Conservation (phyloP, 306 rosid genomes). For the Prinsepia uniflora region DNA sequence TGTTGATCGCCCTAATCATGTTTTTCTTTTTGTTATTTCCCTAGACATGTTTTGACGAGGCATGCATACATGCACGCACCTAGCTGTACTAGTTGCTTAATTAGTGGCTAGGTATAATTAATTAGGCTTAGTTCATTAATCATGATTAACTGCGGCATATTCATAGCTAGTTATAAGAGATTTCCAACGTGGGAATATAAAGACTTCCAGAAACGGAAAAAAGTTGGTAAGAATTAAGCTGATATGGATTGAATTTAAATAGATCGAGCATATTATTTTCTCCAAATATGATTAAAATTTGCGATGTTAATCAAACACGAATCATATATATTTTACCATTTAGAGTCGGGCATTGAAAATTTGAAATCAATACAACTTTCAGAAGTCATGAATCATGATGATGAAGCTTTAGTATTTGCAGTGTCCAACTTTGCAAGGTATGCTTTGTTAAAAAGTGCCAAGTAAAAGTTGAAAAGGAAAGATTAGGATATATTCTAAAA, state of each 20-base stretch:
- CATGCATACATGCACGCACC: neutral
- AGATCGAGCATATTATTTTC: neutral
- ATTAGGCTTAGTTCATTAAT: too few species aligned
- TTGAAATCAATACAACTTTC: neutral
- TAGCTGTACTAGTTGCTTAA: too few species aligned
- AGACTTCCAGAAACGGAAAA: too few species aligned
- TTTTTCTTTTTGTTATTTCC: too few species aligned
- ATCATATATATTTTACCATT: too few species aligned
- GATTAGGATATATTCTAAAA: neutral
- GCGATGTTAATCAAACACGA: neutral
- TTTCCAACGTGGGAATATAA: too few species aligned
- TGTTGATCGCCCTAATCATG: neutral
- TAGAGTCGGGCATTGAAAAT: too few species aligned
- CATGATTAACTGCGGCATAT: too few species aligned
- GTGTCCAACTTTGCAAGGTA: conserved; percentile 35
- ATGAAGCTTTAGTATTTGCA: neutral
- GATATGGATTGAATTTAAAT: too few species aligned
- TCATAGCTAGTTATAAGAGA: too few species aligned
- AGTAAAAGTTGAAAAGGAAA: neutral
- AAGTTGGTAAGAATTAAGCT: too few species aligned
- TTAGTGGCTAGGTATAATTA: too few species aligned
- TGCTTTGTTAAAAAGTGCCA: neutral
- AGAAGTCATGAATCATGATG: neutral
- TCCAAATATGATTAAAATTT: neutral
- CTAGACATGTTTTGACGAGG: neutral